phyloP scores from a whole-genome alignment of 257 asterid genomes.

The Fraxinus pennsylvanica region DNA sequence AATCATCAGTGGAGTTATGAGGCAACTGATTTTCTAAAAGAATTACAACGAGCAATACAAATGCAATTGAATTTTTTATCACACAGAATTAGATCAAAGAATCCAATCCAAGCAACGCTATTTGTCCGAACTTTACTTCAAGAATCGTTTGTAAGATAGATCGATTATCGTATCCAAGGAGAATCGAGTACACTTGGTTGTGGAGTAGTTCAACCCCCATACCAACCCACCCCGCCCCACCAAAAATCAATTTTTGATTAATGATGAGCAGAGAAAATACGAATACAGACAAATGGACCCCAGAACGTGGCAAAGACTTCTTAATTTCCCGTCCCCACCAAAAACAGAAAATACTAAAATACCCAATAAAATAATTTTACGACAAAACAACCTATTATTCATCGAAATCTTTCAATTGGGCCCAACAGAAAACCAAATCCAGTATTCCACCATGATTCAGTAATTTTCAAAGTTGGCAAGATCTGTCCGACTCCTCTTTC shows the following conservation, averaged over 20 bases:
- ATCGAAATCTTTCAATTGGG: conserved; percentile 17
- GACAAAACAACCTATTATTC: conserved; percentile 16
- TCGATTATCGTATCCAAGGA: too few relatives aligned
- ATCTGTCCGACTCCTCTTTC: conserved; percentile 19
- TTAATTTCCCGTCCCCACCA: not conserved
- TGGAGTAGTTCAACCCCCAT: too few relatives aligned
- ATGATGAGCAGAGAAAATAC: not conserved
- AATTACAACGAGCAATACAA: too few relatives aligned
- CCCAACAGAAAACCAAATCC: conserved; percentile 16
- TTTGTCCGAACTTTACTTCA: too few relatives aligned
- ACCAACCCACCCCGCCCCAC: too few relatives aligned
- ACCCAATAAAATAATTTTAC: not conserved
- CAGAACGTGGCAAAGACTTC: conserved; percentile 14
- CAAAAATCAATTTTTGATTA: not conserved
- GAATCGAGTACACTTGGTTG: too few relatives aligned
- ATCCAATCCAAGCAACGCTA: too few relatives aligned
- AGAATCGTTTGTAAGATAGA: too few relatives aligned
- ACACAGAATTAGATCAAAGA: too few relatives aligned
- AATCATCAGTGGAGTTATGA: too few relatives aligned
- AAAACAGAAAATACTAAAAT: not conserved
- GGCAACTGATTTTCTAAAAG: too few relatives aligned
- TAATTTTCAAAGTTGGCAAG: conserved; percentile 50
- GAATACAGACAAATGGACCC: conserved; percentile 4
- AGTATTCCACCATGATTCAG: conserved; percentile 13
- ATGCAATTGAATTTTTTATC: too few relatives aligned